Conservation (phyloP, 75 land plant genomes). For the Sequoia sempervirens region DNA sequence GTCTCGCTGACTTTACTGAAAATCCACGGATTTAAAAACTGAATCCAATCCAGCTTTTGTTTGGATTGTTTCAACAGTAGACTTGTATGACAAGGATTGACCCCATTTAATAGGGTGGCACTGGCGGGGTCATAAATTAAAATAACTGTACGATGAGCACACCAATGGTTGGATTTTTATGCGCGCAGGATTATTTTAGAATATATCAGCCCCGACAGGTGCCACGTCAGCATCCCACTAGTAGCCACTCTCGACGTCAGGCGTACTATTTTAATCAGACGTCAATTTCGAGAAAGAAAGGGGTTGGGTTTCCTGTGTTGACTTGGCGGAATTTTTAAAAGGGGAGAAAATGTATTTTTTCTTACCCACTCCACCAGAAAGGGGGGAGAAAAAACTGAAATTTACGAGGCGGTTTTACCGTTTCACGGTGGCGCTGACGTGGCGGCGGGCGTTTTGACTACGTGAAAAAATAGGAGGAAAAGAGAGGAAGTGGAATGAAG, state of each 20-base stretch:
- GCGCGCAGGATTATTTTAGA: no score
- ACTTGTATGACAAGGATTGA: constrained; percentile 12
- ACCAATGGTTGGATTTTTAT: background rate
- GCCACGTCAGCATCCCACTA: constrained; percentile 7
- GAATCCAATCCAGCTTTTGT: background rate
- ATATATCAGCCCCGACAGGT: background rate
- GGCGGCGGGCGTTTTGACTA: constrained; percentile 8
- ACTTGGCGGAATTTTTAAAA: background rate
- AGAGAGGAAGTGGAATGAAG: background rate
- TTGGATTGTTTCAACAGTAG: background rate
- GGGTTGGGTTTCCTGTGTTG: background rate
- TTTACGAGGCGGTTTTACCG: background rate
- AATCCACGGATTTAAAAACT: background rate
- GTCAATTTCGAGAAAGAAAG: constrained; percentile 1
- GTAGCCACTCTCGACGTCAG: constrained; percentile 3
- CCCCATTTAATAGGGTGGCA: constrained; percentile 2
- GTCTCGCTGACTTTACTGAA: constrained; percentile 4
- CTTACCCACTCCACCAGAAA: background rate
- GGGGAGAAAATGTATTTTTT: background rate
- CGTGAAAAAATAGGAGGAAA: background rate
- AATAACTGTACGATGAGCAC: background rate
- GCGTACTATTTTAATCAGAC: constrained; percentile 4
- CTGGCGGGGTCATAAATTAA: background rate
- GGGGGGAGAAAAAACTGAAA: background rate
- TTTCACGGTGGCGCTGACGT: background rate